Base-by-base conservation (phyloP, 345 rosid species). In the Citrus maxima region DNA sequence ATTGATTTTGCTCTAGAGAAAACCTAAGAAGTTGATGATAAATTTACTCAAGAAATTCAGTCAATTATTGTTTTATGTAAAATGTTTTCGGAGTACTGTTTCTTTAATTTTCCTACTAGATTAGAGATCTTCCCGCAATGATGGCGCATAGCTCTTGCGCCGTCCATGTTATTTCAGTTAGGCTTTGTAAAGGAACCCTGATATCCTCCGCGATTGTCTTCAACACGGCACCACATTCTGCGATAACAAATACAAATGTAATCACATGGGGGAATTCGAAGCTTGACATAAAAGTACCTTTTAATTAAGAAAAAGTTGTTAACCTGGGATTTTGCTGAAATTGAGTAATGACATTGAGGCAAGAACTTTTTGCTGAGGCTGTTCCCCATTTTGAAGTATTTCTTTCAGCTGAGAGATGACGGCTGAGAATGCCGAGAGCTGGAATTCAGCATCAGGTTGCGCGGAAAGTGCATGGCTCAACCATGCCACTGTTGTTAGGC, bases 261-360 rank as follows among this genome's bases (percentile, higher is more conserved):
- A 59, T 9, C 25, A 7, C 4, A 9, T n/a, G 3, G 12, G 28
- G 12, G 27, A 22, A 59, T 63, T 25, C 30, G 67, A 25, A 28
- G 37, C 55, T 59, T 54, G n/a, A 32, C 28, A 25, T 56, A 19
- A 0, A 59, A 75, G 28, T 42, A 68, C 42, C 8, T 18, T n/a
- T 25, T 34, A 46, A 46, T 12, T n/a, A n/a, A 37, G 56, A 4
- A 67, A 59, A 68, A 42, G 49, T 24, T 54, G 54, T 82, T 76
- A 68, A 89, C 92, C 95, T 85, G 91, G 81, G 76, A 81, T 78
- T 82, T 85, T 84, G 75, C 86, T 85, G 74, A 91, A 87, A 77
- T 82, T 88, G 6, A 88, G 86, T 25, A 91, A 83, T 16, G 87
- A 85, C 60, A 87, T 61, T 32, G 92, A 91, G 72, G 92, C 91